These are phyloP conservation scores for Corylus heterophylla DNA, from an alignment of 306 rosid species.

Conservation along the genomic window DNA sequence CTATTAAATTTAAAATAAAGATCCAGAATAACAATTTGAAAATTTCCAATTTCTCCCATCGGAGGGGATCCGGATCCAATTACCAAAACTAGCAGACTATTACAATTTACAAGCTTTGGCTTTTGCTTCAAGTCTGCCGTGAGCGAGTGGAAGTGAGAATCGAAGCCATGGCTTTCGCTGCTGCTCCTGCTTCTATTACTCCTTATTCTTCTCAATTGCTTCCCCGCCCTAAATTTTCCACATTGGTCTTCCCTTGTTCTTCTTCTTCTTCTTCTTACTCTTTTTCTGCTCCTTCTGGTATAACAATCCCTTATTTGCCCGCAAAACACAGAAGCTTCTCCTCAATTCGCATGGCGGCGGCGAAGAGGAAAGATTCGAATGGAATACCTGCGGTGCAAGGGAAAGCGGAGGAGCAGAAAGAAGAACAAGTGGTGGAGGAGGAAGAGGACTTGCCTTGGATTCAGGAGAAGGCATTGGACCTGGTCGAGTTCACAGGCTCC, in stretches of 20 bases:
- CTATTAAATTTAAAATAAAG: too few species aligned
- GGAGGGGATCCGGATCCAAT: neutral
- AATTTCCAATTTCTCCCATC: too few species aligned
- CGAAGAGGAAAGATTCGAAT: conserved; percentile 28
- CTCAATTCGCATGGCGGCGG: conserved; percentile 24
- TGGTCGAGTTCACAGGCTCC: conserved; percentile 91
- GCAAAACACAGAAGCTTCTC: neutral
- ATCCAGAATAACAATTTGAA: too few species aligned
- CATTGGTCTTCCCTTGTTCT: neutral
- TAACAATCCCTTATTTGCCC: neutral
- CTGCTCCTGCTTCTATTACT: conserved; percentile 18
- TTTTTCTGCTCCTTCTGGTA: neutral
- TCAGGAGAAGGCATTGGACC: conserved; percentile 91
- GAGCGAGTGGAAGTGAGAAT: too few species aligned
- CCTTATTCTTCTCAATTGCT: conserved; percentile 43
- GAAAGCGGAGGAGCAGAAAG: conserved; percentile 25
- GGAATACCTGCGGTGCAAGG: conserved; percentile 11
- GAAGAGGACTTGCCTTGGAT: conserved; percentile 94
- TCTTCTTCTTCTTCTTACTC: neutral
- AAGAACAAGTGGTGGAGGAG: conserved; percentile 44
- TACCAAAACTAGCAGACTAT: neutral
- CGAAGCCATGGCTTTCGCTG: conserved; percentile 5
- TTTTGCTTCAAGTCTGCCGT: too few species aligned
- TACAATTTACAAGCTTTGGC: too few species aligned
- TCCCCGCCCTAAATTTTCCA: conserved; percentile 16